phyloP scores from a whole-genome alignment of 2,329 filamentous ascomycete genomes.

The Trichocomaceae sp. region DNA sequence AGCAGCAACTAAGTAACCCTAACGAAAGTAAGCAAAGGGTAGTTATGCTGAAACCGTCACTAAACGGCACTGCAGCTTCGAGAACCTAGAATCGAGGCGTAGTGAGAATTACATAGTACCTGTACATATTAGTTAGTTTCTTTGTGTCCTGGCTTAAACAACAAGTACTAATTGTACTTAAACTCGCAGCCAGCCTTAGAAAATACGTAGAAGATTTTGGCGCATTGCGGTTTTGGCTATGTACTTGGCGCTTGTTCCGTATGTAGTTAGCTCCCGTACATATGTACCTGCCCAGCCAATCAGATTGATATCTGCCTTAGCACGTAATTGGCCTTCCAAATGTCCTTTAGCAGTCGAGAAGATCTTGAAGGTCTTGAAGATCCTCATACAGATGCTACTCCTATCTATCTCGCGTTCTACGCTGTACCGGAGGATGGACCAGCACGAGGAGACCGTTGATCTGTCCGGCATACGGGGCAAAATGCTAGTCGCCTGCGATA shows the following conservation, averaged over 20 bases:
- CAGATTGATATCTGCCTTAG: background rate
- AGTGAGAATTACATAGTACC: too few relatives aligned
- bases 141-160: too few relatives aligned
- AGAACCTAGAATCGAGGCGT: too few relatives aligned
- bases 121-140: too few relatives aligned
- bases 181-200: background rate
- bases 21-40: too few relatives aligned
- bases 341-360: background rate
- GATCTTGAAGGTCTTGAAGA: background rate
- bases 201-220: background rate
- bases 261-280: background rate
- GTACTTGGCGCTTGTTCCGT: too few relatives aligned
- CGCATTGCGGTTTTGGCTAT: background rate
- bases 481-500: constrained; percentile 1
- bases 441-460: background rate
- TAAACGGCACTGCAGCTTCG: too few relatives aligned
- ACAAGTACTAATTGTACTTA: background rate
- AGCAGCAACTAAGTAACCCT: too few relatives aligned
- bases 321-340: background rate
- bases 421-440: background rate
- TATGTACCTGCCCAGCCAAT: background rate
- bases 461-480: background rate
- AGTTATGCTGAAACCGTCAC: too few relatives aligned
- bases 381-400: background rate
- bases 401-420: too few relatives aligned